Evolutionary conservation across 1,139 yeast species (phyloP).

Genomic region (Suhomyces choctaworum): DNA sequence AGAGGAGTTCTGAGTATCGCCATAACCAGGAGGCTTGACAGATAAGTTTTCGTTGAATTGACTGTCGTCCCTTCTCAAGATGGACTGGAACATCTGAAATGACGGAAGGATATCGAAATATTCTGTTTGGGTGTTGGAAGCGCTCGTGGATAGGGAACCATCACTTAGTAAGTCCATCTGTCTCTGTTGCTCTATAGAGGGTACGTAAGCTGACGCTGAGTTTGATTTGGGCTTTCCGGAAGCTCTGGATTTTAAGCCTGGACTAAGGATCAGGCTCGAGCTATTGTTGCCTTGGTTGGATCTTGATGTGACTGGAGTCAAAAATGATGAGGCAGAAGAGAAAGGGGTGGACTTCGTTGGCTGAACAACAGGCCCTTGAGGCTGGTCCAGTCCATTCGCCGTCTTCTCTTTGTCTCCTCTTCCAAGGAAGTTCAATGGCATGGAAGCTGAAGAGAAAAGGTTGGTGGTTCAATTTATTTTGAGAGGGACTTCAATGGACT

Average conservation of each 20-base stretch:
- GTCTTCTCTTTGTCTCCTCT: slow-evolving; percentile 1
- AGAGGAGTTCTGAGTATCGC: slow-evolving; percentile 33
- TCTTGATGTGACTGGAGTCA: slow-evolving; percentile 4
- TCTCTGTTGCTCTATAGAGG: slow-evolving; percentile 37
- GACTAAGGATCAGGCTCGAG: too few species aligned
- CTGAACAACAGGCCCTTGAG: neutral
- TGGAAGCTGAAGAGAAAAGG: too few species aligned
- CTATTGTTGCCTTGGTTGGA: slow-evolving; percentile 1
- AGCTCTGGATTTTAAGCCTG: slow-evolving; percentile 2
- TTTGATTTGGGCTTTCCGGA: slow-evolving; percentile 1
- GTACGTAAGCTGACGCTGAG: slow-evolving; percentile 43
- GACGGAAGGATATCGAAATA: slow-evolving; percentile 61
- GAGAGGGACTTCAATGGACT: too few species aligned
- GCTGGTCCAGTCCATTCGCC: neutral
- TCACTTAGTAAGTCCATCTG: slow-evolving; percentile 29
- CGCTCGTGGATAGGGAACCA: slow-evolving; percentile 11
- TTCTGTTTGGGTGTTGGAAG: slow-evolving; percentile 40
- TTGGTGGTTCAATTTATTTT: too few species aligned
- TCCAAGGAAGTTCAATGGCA: slow-evolving; percentile 6
- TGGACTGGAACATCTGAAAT: slow-evolving; percentile 61
- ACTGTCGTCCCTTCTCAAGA: slow-evolving; percentile 48
- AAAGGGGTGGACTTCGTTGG: slow-evolving; percentile 1
- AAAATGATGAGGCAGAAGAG: slow-evolving; percentile 1
- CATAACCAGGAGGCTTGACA: slow-evolving; percentile 43
- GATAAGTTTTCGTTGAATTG: slow-evolving; percentile 43